phyloP scores from a whole-genome alignment of 1,139 yeast genomes.

The Neolecta irregularis region DNA sequence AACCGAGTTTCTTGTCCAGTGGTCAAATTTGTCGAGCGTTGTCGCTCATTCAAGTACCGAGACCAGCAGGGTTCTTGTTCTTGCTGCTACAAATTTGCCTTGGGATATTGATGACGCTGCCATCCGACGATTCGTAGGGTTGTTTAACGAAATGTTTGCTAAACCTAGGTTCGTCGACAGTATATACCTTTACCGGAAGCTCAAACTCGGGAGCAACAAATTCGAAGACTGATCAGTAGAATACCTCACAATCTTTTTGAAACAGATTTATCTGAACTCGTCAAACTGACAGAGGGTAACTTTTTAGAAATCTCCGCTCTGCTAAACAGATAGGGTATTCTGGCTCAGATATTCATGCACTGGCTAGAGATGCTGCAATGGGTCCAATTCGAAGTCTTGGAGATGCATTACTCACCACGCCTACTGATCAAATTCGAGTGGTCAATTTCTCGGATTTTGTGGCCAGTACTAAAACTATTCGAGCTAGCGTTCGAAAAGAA shows the following conservation, averaged over 20 bases:
- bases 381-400: slow-evolving; percentile 89
- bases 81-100: slow-evolving; percentile 93
- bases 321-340: slow-evolving; percentile 36
- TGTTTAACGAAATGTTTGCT: slow-evolving; percentile 25
- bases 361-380: slow-evolving; percentile 97
- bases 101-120: slow-evolving; percentile 99
- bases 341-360: slow-evolving; percentile 87
- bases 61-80: slow-evolving; percentile 63
- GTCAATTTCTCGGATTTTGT: slow-evolving; percentile 61
- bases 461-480: slow-evolving; percentile 61
- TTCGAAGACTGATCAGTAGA: slow-evolving; percentile 49
- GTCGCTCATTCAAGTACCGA: slow-evolving; percentile 56
- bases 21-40: slow-evolving; percentile 88
- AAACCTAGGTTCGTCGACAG: slow-evolving; percentile 40
- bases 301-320: neutral
- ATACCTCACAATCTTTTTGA: slow-evolving; percentile 57
- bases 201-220: slow-evolving; percentile 63
- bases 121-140: slow-evolving; percentile 52
- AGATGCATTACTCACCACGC: slow-evolving; percentile 68
- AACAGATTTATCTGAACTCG: slow-evolving; percentile 44
- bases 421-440: slow-evolving; percentile 74
- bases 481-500: slow-evolving; percentile 83
- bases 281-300: slow-evolving; percentile 45
- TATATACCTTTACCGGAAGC: slow-evolving; percentile 89
- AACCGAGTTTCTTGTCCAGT: slow-evolving; percentile 85